Evolutionary conservation across 2,329 filamentous ascomycete genomes (phyloP), one percentile per base, ranked within the genome.

Genomic region (Claviceps humidiphila): DNA sequence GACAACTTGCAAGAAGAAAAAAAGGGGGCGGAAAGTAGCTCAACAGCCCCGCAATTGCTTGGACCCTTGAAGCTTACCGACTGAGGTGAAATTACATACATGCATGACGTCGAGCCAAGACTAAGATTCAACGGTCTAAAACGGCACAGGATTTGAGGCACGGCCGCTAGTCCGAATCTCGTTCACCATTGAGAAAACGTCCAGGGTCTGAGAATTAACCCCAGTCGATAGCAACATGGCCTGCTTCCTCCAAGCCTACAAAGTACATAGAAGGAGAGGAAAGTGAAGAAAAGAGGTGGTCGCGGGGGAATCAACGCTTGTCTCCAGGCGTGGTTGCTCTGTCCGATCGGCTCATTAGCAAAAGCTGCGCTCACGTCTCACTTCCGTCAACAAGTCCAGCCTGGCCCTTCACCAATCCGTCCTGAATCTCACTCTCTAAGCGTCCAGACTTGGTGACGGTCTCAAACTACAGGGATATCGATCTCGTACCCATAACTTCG

Each of bases 401-500:
- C 8, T 30, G 26, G 8, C 3, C 8, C 8, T 30, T 9, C 8
- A 9, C 26, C 26, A 9, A 30, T 9, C 8, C 8, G 26, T 30
- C 26, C 26, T 30, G 26, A 30, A 30, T 9, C 26, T 30, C 26
- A 30, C 8, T 30, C 26, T 9, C 1, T 9, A 2, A 30, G 26
- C 26, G 26, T 30, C 26, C 8, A 30, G 26, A 30, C 2, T 30
- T 30, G 26, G 26, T 30, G 2, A 9, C 26, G 26, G 26, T 9
- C 26, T 30, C 26, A 30, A 30, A 30, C 51, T 89, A 95, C 87
- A 71, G 95, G 89, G 66, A 83, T 84, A 52, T 85, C 94, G 30
- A 82, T 82, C 70, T 95, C 89, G 55, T 87, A 81, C 65, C 95
- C 89, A 61, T 89, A 76, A 55, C 89, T 68, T 95, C 89, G 65